phyloP scores from a whole-genome alignment of 2,329 filamentous ascomycete genomes.

The Fusarium sp. region DNA sequence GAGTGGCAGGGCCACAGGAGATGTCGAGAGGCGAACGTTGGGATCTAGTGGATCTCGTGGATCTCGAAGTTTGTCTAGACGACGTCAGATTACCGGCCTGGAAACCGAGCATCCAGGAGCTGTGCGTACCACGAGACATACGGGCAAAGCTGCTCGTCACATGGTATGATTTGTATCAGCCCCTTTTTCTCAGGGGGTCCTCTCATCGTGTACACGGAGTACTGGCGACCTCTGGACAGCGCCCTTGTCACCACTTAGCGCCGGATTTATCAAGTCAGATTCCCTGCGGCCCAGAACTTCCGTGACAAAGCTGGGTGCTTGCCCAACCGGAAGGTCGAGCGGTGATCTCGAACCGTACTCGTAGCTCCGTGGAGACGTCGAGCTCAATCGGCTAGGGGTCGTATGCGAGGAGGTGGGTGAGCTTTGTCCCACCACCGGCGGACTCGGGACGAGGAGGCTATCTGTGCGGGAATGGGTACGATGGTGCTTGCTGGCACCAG shows the following conservation, averaged over 20 bases:
- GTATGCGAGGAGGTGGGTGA: conserved; percentile 38
- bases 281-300: conserved; percentile 50
- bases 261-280: conserved; percentile 37
- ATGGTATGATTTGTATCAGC: background rate
- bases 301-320: conserved; percentile 43
- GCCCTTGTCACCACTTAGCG: conserved; percentile 37
- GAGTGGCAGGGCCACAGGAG: background rate
- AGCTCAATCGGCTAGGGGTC: conserved; percentile 39
- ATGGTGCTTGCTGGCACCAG: conserved; percentile 38
- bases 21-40: background rate
- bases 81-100: background rate
- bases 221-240: conserved; percentile 45
- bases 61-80: background rate
- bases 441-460: conserved; percentile 41
- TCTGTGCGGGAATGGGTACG: conserved; percentile 34
- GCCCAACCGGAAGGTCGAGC: conserved; percentile 2
- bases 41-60: conserved; percentile 1
- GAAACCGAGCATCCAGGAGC: background rate
- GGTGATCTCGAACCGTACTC: conserved; percentile 35
- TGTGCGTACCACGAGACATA: background rate
- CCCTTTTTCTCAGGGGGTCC: conserved; percentile 7
- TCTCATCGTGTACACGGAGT: conserved; percentile 46
- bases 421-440: conserved; percentile 35
- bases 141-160: background rate
- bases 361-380: conserved; percentile 39